Percentiles rank a stretch among this genome's conserved stretches.
Evolutionary conservation across 2,329 filamentous ascomycete genomes (phyloP).

Genomic region (Exophiala phaeomuriformis): DNA sequence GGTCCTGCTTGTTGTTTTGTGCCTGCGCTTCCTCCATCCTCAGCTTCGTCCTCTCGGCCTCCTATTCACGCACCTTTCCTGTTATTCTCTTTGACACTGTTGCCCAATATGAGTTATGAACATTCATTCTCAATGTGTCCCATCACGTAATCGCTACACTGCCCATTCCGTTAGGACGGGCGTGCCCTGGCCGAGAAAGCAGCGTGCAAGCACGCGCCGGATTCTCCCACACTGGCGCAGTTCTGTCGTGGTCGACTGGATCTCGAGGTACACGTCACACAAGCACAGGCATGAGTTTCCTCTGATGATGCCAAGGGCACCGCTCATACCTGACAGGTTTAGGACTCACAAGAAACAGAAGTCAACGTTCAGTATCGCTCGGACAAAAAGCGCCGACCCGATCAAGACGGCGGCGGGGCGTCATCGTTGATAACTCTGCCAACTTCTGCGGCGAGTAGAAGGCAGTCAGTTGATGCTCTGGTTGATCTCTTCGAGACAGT

Average conservation of each 20-base stretch:
- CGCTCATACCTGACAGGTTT: constrained; percentile 20
- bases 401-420: neutral
- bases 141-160: constrained; percentile 12
- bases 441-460: neutral
- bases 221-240: neutral
- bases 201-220: constrained; percentile 8
- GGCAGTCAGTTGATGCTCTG: constrained; percentile 15
- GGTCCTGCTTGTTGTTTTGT: neutral
- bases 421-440: neutral
- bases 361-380: neutral
- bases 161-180: constrained; percentile 13
- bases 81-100: neutral
- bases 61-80: neutral
- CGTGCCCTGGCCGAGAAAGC: constrained; percentile 17
- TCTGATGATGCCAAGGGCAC: neutral
- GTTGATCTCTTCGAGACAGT: constrained; percentile 19
- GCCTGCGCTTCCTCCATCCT: neutral
- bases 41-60: neutral
- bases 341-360: constrained; percentile 3
- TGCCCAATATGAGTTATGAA: constrained; percentile 20
- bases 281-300: constrained; percentile 7
- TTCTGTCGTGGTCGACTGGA: neutral
- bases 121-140: constrained; percentile 9
- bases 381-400: neutral
- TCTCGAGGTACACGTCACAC: neutral